Evolutionary conservation across 2,329 filamentous ascomycete genomes (phyloP).

Genomic region (Pleoardoris graminearum): DNA sequence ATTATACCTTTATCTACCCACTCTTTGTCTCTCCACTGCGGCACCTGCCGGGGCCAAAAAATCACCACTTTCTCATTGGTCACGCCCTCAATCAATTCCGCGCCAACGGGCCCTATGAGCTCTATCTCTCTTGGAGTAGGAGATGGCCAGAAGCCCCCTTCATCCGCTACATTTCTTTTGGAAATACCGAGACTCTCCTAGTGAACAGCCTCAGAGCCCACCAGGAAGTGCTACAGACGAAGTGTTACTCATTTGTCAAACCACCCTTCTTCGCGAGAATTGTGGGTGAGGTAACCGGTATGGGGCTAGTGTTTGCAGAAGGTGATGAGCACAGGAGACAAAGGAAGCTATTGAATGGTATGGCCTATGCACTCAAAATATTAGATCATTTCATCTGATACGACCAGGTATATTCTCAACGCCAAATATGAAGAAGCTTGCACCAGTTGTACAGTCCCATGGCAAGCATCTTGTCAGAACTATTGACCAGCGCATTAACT

Average conservation of each 20-base stretch:
- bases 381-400: not conserved
- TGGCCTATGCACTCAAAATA: not conserved
- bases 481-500: conserved; percentile 3
- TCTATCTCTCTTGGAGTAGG: conserved; percentile 14
- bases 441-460: conserved; percentile 45
- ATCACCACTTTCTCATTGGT: conserved; percentile 14
- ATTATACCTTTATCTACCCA: conserved; percentile 21
- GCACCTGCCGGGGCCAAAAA: conserved; percentile 17
- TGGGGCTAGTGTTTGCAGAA: conserved; percentile 14
- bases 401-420: conserved; percentile 41
- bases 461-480: conserved; percentile 29
- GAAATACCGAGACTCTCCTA: conserved; percentile 16
- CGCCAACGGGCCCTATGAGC: conserved; percentile 14
- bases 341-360: conserved; percentile 35
- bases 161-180: conserved; percentile 18
- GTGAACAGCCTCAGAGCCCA: conserved; percentile 16
- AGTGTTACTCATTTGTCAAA: conserved; percentile 21
- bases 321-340: conserved; percentile 24
- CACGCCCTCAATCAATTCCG: conserved; percentile 18
- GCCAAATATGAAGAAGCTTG: conserved; percentile 43
- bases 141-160: conserved; percentile 14
- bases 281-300: conserved; percentile 20
- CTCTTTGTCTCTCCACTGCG: conserved; percentile 21
- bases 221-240: conserved; percentile 16
- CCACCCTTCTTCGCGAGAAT: conserved; percentile 15